These are phyloP conservation scores for Aristolochia californica DNA, from an alignment of 164 flowering plant species.

Conservation along the genomic window DNA sequence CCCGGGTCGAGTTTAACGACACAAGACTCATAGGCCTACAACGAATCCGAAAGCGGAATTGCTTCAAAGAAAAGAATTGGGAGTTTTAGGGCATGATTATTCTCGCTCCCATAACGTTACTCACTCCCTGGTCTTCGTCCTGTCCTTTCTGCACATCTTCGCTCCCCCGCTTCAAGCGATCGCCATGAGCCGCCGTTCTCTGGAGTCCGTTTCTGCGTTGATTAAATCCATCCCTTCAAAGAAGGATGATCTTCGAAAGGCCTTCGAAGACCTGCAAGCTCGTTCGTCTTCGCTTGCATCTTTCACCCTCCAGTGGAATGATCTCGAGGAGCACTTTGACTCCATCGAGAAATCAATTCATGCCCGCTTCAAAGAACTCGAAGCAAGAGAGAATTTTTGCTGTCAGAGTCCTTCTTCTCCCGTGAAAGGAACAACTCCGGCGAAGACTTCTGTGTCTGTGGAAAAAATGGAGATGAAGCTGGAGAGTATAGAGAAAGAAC, in stretches of 20 bases:
- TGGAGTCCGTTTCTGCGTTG: constrained; percentile 26
- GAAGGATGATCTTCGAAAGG: constrained; percentile 30
- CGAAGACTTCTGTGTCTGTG: not conserved
- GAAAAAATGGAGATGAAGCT: not conserved
- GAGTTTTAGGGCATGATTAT: too few species aligned
- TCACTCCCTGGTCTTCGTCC: too few species aligned
- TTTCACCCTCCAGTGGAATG: constrained; percentile 47
- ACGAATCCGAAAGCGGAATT: too few species aligned
- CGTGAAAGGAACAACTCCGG: not conserved
- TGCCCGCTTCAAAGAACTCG: constrained; percentile 14
- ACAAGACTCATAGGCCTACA: too few species aligned
- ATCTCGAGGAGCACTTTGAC: constrained; percentile 51
- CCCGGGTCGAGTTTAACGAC: too few species aligned
- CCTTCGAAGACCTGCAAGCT: constrained; percentile 31
- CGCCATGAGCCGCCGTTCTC: too few species aligned
- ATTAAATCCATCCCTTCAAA: constrained; percentile 24
- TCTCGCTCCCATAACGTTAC: too few species aligned
- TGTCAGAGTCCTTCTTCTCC: not conserved
- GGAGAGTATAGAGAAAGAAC: not conserved
- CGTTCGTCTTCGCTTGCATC: constrained; percentile 34
- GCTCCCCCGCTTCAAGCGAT: too few species aligned
- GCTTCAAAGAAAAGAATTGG: too few species aligned
- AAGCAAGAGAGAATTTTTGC: constrained; percentile 3
- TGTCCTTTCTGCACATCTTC: too few species aligned
- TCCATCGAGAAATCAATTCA: constrained; percentile 25